phyloP scores from a whole-genome alignment of 345 rosid genomes.

The Cardamine chenopodiifolia region DNA sequence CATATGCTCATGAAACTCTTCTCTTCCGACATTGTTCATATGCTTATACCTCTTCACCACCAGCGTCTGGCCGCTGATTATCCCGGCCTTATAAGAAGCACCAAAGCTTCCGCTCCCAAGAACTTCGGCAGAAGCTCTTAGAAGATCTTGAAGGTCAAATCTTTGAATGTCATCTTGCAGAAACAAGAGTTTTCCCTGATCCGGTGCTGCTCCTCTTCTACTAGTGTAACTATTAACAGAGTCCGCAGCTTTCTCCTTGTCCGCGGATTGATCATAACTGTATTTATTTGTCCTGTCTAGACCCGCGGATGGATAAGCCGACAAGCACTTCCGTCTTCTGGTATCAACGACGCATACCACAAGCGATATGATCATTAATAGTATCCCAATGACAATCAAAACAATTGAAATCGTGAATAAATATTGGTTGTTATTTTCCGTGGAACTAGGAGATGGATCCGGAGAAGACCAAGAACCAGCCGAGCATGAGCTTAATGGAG shows the following conservation, averaged over 20 bases:
- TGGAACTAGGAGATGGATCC: background rate
- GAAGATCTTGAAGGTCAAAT: slow-evolving; percentile 73
- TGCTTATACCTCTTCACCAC: slow-evolving; percentile 84
- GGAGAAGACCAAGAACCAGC: background rate
- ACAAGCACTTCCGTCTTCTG: slow-evolving; percentile 27
- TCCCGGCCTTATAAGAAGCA: slow-evolving; percentile 67
- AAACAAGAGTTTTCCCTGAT: slow-evolving; percentile 53
- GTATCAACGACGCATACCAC: slow-evolving; percentile 26
- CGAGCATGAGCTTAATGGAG: slow-evolving; percentile 55
- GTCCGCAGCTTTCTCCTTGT: slow-evolving; percentile 16
- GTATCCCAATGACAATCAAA: slow-evolving; percentile 35
- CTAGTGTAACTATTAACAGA: slow-evolving; percentile 28
- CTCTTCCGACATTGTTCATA: slow-evolving; percentile 71
- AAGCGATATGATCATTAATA: slow-evolving; percentile 34
- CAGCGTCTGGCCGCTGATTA: slow-evolving; percentile 41
- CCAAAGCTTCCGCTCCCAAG: slow-evolving; percentile 86
- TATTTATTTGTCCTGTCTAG: slow-evolving; percentile 35
- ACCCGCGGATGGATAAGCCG: slow-evolving; percentile 34
- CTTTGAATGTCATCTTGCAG: slow-evolving; percentile 51
- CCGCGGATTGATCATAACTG: slow-evolving; percentile 9
- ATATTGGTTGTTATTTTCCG: background rate
- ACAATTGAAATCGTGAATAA: slow-evolving; percentile 35
- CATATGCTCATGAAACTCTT: slow-evolving; percentile 72
- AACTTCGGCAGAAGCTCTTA: slow-evolving; percentile 76
- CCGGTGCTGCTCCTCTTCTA: slow-evolving; percentile 33